Conservation (phyloP, 1,284 basidiomycete species). For the Moniliella sp. region DNA sequence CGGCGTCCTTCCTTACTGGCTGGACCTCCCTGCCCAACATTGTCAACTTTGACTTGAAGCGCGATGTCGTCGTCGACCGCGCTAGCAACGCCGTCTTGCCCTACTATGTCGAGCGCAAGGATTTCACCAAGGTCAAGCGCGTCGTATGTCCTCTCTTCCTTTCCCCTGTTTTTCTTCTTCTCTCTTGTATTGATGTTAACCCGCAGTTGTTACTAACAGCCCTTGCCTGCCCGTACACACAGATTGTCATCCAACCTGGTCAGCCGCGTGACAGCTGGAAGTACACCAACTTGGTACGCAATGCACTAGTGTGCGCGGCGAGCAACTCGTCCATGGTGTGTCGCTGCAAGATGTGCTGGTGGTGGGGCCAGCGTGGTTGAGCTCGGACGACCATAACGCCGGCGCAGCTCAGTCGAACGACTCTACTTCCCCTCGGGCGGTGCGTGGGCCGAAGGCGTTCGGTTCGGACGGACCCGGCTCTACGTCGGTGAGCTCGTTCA, state of each 20-base stretch:
- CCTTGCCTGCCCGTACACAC: no score
- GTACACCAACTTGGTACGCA: conserved; percentile 20
- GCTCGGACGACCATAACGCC: conserved; percentile 7
- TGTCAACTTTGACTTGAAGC: conserved; percentile 21
- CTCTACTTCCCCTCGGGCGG: conserved; percentile 7
- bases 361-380: conserved; percentile 15
- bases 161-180: no score
- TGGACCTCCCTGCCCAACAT: conserved; percentile 23
- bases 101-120: conserved; percentile 13
- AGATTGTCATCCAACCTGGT: no score
- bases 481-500: conserved; percentile 5
- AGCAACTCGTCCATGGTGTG: conserved; percentile 11
- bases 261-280: no score
- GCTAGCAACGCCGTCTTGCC: conserved; percentile 10
- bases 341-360: conserved; percentile 15
- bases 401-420: conserved; percentile 13
- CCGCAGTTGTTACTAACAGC: no score
- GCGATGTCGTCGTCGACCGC: conserved; percentile 10
- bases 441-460: conserved; percentile 1
- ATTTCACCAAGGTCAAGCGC: conserved; percentile 12
- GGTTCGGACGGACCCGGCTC: conserved; percentile 2
- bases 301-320: conserved; percentile 15
- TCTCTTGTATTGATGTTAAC: no score
- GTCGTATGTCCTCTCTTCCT: conserved; percentile 14
- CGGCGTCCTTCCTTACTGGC: conserved; percentile 7